These are phyloP conservation scores for Pseudogymnoascus sp. DNA, from an alignment of 2,329 filamentous ascomycete species.

Conservation along the genomic window DNA sequence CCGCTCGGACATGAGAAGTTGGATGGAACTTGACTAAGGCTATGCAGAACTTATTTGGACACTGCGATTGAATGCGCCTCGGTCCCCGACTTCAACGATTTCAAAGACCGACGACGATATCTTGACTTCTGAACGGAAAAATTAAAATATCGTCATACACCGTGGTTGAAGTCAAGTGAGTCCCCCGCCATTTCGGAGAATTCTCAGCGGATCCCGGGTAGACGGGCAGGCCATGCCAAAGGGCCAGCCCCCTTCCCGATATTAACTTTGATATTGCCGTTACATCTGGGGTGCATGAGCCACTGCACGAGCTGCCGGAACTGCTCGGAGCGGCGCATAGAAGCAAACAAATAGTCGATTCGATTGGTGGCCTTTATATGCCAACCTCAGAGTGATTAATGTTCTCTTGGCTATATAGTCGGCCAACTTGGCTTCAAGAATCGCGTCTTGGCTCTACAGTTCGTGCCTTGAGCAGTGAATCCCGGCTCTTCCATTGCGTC, in stretches of 20 bases:
- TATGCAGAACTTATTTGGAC: not conserved
- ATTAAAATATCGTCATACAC: not conserved
- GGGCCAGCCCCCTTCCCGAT: not conserved
- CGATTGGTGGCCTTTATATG: conserved; percentile 7
- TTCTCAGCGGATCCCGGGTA: not conserved
- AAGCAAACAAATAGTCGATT: not conserved
- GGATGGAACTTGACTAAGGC: not conserved
- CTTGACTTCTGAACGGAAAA: not conserved
- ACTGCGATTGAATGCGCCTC: not conserved
- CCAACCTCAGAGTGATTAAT: not conserved
- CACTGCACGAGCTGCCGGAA: not conserved
- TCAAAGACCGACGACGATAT: no score
- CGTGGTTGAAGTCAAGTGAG: not conserved
- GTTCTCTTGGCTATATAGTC: not conserved
- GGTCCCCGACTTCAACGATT: not conserved
- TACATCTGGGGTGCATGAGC: not conserved
- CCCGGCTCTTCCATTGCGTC: not conserved
- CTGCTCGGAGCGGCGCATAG: not conserved
- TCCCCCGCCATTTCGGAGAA: conserved; percentile 3
- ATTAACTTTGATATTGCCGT: not conserved
- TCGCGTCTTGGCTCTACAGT: not conserved
- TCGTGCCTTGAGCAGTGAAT: not conserved
- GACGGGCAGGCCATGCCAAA: not conserved
- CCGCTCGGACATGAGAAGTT: not conserved
- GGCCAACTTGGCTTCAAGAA: not conserved